Evolutionary conservation across 768 basidiomycete species (phyloP).

Genomic region (Xerocomellus dryophilus): DNA sequence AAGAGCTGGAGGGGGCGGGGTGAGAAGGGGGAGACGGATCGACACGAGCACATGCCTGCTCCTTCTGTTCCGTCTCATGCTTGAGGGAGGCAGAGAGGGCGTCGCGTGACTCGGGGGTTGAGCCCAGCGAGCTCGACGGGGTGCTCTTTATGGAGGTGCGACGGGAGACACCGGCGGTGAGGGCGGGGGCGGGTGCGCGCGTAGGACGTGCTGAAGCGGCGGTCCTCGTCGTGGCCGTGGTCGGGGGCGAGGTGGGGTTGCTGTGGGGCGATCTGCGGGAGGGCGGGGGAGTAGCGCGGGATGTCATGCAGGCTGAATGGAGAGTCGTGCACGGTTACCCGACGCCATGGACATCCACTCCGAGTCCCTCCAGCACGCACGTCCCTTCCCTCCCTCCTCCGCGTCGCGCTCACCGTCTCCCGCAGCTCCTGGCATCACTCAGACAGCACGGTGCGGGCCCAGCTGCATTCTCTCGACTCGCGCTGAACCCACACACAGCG

Average conservation of each 20-base stretch:
- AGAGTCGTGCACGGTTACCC: slow-evolving; percentile 13
- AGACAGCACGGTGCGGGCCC: slow-evolving; percentile 36
- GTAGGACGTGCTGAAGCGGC: slow-evolving; percentile 58
- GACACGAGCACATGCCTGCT: slow-evolving; percentile 51
- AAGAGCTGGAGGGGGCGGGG: slow-evolving; percentile 52
- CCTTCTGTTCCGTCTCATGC: slow-evolving; percentile 78
- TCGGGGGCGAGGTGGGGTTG: slow-evolving; percentile 41
- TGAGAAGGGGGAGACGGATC: slow-evolving; percentile 7
- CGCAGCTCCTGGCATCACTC: slow-evolving; percentile 44
- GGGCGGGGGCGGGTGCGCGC: slow-evolving; percentile 47
- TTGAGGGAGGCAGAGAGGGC: slow-evolving; percentile 60
- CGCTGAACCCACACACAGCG: slow-evolving; percentile 31
- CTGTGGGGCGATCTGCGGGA: slow-evolving; percentile 50
- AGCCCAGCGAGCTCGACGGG: slow-evolving; percentile 35
- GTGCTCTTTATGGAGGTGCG: slow-evolving; percentile 48
- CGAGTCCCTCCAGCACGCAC: slow-evolving; percentile 36
- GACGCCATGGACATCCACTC: slow-evolving; percentile 10
- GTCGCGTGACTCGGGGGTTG: slow-evolving; percentile 51
- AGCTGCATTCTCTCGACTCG: not conserved
- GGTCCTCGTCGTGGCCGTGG: slow-evolving; percentile 44
- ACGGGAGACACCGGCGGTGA: slow-evolving; percentile 38
- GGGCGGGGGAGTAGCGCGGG: slow-evolving; percentile 44
- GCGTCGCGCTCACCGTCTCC: slow-evolving; percentile 7
- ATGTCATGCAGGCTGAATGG: slow-evolving; percentile 33
- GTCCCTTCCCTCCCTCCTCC: slow-evolving; percentile 7